A percentile compares a stretch with the other conserved stretches of the same genome.
phyloP scores from a whole-genome alignment of 2,329 filamentous ascomycete genomes.

The Rhinocladiella mackenziei region DNA sequence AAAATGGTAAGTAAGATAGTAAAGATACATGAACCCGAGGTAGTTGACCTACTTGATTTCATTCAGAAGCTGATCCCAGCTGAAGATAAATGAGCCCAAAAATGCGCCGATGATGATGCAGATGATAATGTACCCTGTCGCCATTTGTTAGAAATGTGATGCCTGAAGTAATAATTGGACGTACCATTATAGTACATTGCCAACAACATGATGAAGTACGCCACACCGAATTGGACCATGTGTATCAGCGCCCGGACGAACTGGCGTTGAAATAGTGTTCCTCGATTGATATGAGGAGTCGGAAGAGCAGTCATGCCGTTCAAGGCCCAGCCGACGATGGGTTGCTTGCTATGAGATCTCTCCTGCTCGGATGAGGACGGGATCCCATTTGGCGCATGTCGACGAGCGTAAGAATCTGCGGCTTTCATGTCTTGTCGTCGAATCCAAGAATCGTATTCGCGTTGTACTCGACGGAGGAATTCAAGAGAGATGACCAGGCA shows the following conservation, averaged over 20 bases:
- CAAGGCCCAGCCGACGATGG: no score
- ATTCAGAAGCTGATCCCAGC: slow-evolving; percentile 47
- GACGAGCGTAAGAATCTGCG: not conserved
- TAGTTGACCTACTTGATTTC: slow-evolving; percentile 6
- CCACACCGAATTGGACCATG: slow-evolving; percentile 56
- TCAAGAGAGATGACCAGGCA: slow-evolving; percentile 70
- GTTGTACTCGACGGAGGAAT: slow-evolving; percentile 62
- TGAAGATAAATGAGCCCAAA: slow-evolving; percentile 67
- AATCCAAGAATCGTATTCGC: slow-evolving; percentile 66
- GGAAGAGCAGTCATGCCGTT: not conserved
- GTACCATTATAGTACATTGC: slow-evolving; percentile 64
- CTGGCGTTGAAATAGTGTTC: slow-evolving; percentile 4
- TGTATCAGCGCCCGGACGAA: slow-evolving; percentile 6
- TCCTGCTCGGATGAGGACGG: not conserved
- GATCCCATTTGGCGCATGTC: not conserved
- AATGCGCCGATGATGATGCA: slow-evolving; percentile 75
- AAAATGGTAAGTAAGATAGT: not conserved
- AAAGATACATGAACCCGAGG: no score
- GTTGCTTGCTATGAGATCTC: no score
- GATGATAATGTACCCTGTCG: slow-evolving; percentile 67
- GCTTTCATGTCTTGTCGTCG: slow-evolving; percentile 27
- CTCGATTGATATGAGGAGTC: slow-evolving; percentile 2
- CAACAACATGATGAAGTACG: slow-evolving; percentile 71
- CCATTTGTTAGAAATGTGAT: slow-evolving; percentile 52
- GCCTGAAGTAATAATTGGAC: not conserved